Evolutionary conservation across 208 protist species (phyloP).

Genomic region (Trypanosoma caninum): DNA sequence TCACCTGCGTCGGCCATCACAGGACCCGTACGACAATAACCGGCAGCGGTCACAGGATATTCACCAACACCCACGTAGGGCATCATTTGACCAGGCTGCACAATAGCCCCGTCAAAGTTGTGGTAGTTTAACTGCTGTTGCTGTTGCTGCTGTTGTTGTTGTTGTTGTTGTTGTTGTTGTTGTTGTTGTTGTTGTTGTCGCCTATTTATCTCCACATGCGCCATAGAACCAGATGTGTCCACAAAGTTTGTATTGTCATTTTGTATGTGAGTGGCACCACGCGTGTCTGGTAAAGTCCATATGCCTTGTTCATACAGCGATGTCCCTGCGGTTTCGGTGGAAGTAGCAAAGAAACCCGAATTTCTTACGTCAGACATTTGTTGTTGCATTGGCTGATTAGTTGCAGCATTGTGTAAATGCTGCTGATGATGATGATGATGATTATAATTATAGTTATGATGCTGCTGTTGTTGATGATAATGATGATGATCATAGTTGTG

Average conservation of each 20-base stretch:
- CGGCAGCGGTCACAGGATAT: background rate
- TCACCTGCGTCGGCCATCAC: background rate
- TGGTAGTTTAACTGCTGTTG: background rate
- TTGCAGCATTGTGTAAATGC: background rate
- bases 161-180: constrained; percentile 4
- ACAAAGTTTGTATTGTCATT: background rate
- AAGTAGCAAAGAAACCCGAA: background rate
- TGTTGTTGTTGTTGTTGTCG: constrained; percentile 6
- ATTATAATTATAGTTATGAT: constrained; percentile 1
- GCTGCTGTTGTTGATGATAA: too few relatives aligned
- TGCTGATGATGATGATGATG: constrained; percentile 8
- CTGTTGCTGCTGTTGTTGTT: constrained; percentile 4
- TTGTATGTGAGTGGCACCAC: background rate
- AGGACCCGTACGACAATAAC: background rate
- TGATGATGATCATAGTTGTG: too few relatives aligned
- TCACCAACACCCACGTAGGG: background rate
- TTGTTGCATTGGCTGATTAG: too few relatives aligned
- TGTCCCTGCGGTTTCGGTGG: background rate
- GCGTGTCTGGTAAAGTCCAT: constrained; percentile 6
- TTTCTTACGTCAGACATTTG: constrained; percentile 2
- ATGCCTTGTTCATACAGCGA: background rate
- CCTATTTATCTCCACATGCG: background rate
- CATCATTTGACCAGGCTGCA: constrained; percentile 6
- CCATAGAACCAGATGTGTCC: background rate
- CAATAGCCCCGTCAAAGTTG: background rate